These are phyloP conservation scores for Casuarina glauca DNA, from an alignment of 306 rosid genomes.

Conservation along the genomic window DNA sequence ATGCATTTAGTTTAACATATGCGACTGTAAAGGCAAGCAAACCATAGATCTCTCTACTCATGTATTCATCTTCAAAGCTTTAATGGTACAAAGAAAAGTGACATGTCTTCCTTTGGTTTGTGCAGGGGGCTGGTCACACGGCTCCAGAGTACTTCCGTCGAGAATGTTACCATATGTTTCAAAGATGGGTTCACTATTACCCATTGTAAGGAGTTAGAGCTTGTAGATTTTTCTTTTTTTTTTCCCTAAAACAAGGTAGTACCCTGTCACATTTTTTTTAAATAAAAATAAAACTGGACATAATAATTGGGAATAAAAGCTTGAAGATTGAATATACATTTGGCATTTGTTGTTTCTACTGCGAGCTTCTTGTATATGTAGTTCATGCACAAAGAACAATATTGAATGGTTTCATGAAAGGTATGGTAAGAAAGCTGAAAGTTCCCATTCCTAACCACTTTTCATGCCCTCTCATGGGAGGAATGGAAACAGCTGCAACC, in stretches of 20 bases:
- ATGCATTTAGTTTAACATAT: conserved; percentile 3
- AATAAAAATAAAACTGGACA: too few relatives aligned
- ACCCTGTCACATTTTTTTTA: too few relatives aligned
- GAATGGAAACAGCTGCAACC: background rate
- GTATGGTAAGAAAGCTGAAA: background rate
- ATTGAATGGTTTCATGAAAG: too few relatives aligned
- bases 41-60: background rate
- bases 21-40: conserved; percentile 17
- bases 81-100: background rate
- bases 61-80: background rate
- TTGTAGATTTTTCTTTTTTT: too few relatives aligned
- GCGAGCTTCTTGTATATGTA: too few relatives aligned
- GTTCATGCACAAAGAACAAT: too few relatives aligned
- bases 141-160: conserved; percentile 24
- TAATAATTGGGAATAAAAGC: too few relatives aligned
- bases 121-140: conserved; percentile 22
- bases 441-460: background rate
- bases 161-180: conserved; percentile 23
- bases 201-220: background rate
- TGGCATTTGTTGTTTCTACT: too few relatives aligned
- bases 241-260: too few relatives aligned
- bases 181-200: conserved; percentile 17
- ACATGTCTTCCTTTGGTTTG: background rate
- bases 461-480: background rate
- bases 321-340: too few relatives aligned